Base-by-base conservation (phyloP, 495 filamentous ascomycete species). In the Hypoxylon fuscum region DNA sequence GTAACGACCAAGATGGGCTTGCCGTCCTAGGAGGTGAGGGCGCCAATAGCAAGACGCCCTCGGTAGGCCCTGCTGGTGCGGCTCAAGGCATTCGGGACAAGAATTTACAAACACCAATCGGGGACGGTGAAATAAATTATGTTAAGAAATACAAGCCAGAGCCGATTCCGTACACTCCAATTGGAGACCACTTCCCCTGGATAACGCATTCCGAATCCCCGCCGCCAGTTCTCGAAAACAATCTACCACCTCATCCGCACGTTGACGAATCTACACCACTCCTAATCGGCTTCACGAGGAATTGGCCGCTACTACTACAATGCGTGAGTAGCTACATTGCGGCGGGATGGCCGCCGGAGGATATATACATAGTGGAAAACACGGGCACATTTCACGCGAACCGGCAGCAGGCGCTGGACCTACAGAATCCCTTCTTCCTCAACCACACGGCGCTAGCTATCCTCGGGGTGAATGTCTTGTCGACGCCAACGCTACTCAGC, bases 281-380 rank as follows among this genome's bases (percentile, higher is more conserved):
- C 18, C 74, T 87, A 22, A 81, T 87, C 49, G 84, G 83, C 41
- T 87, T 86, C 73, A 87, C 84, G 0, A 66, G 81, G 11, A 85
- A 86, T 64, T 85, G 81, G 82, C 77, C 80, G 11, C 64, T 85
- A 38, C 72, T 87, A 31, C 75, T 86, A 42, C 85, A 87, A 66
- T 78, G 79, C 15, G 78, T 87, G 1, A 78, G 84, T 18, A 81
- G 77, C 31, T 87, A 87, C 62, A 78, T 87, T 29, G 78, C 81
- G 1, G 82, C 85, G 0, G 85, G 85, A 8, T 88, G 85, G 85
- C 85, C 85, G 34, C 58, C 84, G 1, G 69, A 69, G 25, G 82
- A 87, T 53, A 87, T 88, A 54, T 81, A 81, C 50, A 77, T 88
- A 5, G 74, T 88, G 17, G 85, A 87, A 57, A 88, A 88, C 68